Conservation (phyloP, 805 yeast species). For the Schwanniomyces pseudopolymorphus region DNA sequence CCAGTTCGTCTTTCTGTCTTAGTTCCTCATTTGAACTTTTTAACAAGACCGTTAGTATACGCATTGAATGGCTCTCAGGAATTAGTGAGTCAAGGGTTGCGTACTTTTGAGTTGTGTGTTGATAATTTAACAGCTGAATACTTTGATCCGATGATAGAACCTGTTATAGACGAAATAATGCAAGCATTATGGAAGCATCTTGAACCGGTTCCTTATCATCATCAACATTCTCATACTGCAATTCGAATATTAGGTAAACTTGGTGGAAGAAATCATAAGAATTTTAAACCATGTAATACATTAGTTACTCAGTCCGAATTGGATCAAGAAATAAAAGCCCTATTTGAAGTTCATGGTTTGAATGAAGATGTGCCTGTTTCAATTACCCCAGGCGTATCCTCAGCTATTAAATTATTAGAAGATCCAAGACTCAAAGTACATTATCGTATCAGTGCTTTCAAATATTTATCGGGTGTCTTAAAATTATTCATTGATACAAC, state of each 20-base stretch:
- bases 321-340: slow-evolving; percentile 70
- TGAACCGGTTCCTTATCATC: slow-evolving; percentile 90
- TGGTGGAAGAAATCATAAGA: slow-evolving; percentile 93
- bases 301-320: slow-evolving; percentile 52
- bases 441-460: slow-evolving; percentile 76
- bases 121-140: slow-evolving; percentile 95
- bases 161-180: slow-evolving; percentile 93
- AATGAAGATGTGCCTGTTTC: slow-evolving; percentile 61
- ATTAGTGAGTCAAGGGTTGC: slow-evolving; percentile 86
- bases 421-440: slow-evolving; percentile 62
- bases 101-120: slow-evolving; percentile 93
- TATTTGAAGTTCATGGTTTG: slow-evolving; percentile 71
- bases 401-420: slow-evolving; percentile 74
- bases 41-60: slow-evolving; percentile 87
- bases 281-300: slow-evolving; percentile 72
- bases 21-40: slow-evolving; percentile 85
- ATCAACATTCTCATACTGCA: slow-evolving; percentile 93
- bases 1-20: slow-evolving; percentile 92
- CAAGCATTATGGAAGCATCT: slow-evolving; percentile 88
- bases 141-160: slow-evolving; percentile 95
- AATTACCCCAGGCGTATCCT: slow-evolving; percentile 76
- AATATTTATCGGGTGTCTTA: slow-evolving; percentile 64
- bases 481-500: slow-evolving; percentile 64
- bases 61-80: slow-evolving; percentile 92
- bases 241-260: slow-evolving; percentile 89